Conservation (phyloP, 2,329 filamentous ascomycete species). For the Paracamarosporium sp. region DNA sequence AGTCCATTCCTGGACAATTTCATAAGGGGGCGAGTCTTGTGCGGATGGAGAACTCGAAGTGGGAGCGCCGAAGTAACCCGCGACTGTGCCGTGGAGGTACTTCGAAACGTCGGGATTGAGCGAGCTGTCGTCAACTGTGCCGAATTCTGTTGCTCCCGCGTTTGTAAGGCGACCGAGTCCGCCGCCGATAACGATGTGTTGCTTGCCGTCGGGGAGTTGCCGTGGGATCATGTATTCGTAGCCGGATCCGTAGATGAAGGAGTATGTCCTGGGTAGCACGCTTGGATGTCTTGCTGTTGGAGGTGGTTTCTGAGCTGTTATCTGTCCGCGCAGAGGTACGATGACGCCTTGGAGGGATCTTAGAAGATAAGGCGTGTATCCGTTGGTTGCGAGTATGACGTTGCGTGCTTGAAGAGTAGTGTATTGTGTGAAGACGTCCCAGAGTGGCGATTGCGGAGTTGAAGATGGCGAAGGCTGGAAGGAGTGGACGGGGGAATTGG, state of each 20-base stretch:
- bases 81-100: slow-evolving; percentile 54
- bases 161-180: slow-evolving; percentile 54
- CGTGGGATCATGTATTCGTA: slow-evolving; percentile 73
- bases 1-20: slow-evolving; percentile 51
- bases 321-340: slow-evolving; percentile 50
- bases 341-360: slow-evolving; percentile 49
- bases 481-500: slow-evolving; percentile 35
- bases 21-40: slow-evolving; percentile 6
- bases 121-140: slow-evolving; percentile 63
- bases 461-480: slow-evolving; percentile 12
- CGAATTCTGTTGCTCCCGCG: slow-evolving; percentile 58
- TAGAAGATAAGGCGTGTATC: slow-evolving; percentile 40
- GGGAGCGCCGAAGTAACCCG: slow-evolving; percentile 58
- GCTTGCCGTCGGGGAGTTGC: slow-evolving; percentile 44
- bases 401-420: slow-evolving; percentile 20
- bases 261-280: slow-evolving; percentile 62
- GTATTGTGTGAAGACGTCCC: slow-evolving; percentile 25
- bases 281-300: slow-evolving; percentile 44
- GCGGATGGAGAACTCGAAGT: slow-evolving; percentile 41
- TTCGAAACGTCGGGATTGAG: slow-evolving; percentile 59
- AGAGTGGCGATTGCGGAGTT: background rate
- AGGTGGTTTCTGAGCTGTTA: slow-evolving; percentile 46
- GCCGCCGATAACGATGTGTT: slow-evolving; percentile 69
- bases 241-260: slow-evolving; percentile 65
- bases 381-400: slow-evolving; percentile 45